phyloP scores from a whole-genome alignment of 306 rosid species.

The Acacia acuminata region DNA sequence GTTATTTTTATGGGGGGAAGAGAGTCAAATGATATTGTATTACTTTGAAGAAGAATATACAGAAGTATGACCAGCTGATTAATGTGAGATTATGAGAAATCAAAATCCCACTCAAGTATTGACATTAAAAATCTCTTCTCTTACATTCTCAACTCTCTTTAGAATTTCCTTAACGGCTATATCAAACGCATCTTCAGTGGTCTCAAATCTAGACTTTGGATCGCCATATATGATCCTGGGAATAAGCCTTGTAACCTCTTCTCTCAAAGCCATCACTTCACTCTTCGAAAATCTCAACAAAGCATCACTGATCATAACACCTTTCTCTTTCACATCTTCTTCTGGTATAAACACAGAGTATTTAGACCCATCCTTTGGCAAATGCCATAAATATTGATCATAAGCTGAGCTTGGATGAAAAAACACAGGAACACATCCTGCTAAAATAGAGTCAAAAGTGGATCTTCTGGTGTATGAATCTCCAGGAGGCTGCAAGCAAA shows the following conservation, averaged over 20 bases:
- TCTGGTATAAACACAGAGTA: constrained; percentile 45
- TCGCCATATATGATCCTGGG: constrained; percentile 49
- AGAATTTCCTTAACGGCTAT: constrained; percentile 55
- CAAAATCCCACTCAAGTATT: not conserved
- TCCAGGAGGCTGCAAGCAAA: constrained; percentile 61
- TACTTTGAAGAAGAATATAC: not conserved
- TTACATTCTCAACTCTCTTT: constrained; percentile 39
- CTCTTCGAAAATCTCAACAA: constrained; percentile 34
- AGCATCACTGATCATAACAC: constrained; percentile 34
- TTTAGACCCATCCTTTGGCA: constrained; percentile 33
- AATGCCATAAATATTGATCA: constrained; percentile 59
- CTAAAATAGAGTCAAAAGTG: constrained; percentile 59
- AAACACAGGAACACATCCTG: constrained; percentile 65
- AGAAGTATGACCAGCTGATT: not conserved
- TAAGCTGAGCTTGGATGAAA: constrained; percentile 59
- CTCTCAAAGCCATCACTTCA: constrained; percentile 46
- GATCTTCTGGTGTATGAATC: constrained; percentile 62
- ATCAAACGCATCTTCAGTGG: constrained; percentile 57
- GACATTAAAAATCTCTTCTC: constrained; percentile 24
- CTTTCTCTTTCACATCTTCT: constrained; percentile 34
- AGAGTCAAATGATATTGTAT: not conserved
- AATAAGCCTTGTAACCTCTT: constrained; percentile 48
- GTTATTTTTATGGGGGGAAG: too few species aligned
- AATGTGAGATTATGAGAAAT: not conserved
- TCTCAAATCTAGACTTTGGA: constrained; percentile 40